Evolutionary conservation across 2,329 filamentous ascomycete genomes (phyloP).

Genomic region (Alternaria incomplexa): DNA sequence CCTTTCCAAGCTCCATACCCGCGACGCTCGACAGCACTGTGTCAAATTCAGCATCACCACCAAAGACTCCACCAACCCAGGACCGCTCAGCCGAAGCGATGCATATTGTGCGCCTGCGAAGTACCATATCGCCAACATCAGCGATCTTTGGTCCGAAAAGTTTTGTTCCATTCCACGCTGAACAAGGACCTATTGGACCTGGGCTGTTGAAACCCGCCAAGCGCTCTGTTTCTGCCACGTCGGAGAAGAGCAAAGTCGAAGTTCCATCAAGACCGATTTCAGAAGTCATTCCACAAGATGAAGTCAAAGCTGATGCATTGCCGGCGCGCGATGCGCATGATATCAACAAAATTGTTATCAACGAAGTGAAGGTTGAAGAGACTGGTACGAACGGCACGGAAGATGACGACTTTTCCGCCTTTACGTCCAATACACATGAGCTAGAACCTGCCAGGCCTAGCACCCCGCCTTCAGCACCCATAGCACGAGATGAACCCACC

Average conservation of each 20-base stretch:
- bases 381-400: background rate
- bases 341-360: background rate
- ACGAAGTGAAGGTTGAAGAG: background rate
- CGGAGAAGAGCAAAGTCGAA: conserved; percentile 14
- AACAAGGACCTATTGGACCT: conserved; percentile 40
- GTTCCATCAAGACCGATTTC: background rate
- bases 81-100: conserved; percentile 23
- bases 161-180: conserved; percentile 33
- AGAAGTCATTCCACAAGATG: background rate
- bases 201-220: conserved; percentile 34
- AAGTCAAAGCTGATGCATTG: background rate
- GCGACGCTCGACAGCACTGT: conserved; percentile 13
- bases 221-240: conserved; percentile 8
- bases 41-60: conserved; percentile 17
- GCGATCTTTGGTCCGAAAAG: conserved; percentile 37
- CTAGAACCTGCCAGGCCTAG: background rate
- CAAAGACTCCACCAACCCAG: conserved; percentile 13
- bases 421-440: background rate
- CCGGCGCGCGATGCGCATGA: background rate
- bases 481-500: background rate
- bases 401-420: conserved; percentile 8
- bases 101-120: conserved; percentile 41
- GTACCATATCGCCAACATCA: conserved; percentile 43
- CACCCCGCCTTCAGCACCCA: conserved; percentile 10
- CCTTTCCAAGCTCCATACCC: conserved; percentile 13